Base-by-base conservation (phyloP, 768 basidiomycete genomes). In the Terana coerulea region DNA sequence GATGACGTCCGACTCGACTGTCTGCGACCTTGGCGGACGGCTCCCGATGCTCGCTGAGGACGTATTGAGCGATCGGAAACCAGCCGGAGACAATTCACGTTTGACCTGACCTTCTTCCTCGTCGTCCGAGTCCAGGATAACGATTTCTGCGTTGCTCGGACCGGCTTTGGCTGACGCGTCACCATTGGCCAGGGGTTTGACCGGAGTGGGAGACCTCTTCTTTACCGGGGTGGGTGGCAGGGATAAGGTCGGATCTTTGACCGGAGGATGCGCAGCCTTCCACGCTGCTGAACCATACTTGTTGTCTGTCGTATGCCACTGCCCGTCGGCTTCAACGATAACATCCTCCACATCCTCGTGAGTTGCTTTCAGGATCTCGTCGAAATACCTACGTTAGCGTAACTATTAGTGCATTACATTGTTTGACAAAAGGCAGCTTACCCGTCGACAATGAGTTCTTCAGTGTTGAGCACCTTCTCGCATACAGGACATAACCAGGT, bases 401-500 rank as follows among this genome's bases (percentile, higher is more conserved):
- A 22, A 53, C 30, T 15, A 45, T 10, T 42, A 37, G 35, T 30
- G 36, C 19, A 25, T 49, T 15, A 35, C 36, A 12, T 37, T n/a
- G 24, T 19, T 45, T 29, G 42, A 5, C 3, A 45, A 19, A 11
- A 6, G 8, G 17, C 15, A 12, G 64, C 80, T 36, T 67, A 93
- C 95, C 93, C 95, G 64, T 99, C 97, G 52, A 95, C 77, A 31
- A 97, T 86, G 30, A 99, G 72, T 53, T 98, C 91, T 29, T 87
- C 86, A 17, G 81, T 71, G 56, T 85, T 81, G 47, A 99, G 67
- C 40, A 76, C 72, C 62, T 81, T 84, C 65, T 92, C 91, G 69
- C 97, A 98, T 36, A 93, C 87, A 24, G 97, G 95, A 68, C 97
- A 98, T 40, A 87, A 68, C 88, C 91, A 99, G 26, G 93, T 94